A percentile compares a stretch with the other conserved stretches of the same genome.
These are phyloP conservation scores for Brassica juncea DNA, from an alignment of 345 rosid species.

Conservation along the genomic window DNA sequence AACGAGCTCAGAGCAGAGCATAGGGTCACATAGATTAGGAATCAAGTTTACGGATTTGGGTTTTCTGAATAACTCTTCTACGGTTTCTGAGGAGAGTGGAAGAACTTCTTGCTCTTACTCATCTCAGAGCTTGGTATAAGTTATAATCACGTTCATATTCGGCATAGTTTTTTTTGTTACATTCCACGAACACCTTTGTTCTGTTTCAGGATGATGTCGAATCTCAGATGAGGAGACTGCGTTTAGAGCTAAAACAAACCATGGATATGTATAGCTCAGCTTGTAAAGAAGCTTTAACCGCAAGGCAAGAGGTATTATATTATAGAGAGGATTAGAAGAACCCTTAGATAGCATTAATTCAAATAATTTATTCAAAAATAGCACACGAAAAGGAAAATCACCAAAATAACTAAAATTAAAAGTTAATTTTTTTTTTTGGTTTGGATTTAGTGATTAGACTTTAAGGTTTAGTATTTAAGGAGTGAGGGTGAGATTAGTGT, in stretches of 20 bases:
- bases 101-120: not conserved
- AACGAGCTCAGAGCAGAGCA: conserved; percentile 2
- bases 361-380: too few species aligned
- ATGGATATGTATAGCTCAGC: not conserved
- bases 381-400: not conserved
- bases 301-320: conserved; percentile 3
- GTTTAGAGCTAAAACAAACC: conserved; percentile 1
- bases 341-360: not conserved
- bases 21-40: not conserved
- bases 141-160: not conserved
- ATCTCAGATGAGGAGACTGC: not conserved
- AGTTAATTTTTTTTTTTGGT: too few species aligned
- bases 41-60: not conserved
- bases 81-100: not conserved
- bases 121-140: not conserved
- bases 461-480: too few species aligned
- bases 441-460: not conserved
- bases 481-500: not conserved
- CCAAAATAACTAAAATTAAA: not conserved
- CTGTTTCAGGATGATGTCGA: not conserved
- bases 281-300: not conserved
- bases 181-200: not conserved
- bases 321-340: not conserved
- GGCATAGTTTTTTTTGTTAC: not conserved
- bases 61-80: not conserved